Base-by-base conservation (phyloP, 2,329 filamentous ascomycete genomes). In the Cladosporium sp. region DNA sequence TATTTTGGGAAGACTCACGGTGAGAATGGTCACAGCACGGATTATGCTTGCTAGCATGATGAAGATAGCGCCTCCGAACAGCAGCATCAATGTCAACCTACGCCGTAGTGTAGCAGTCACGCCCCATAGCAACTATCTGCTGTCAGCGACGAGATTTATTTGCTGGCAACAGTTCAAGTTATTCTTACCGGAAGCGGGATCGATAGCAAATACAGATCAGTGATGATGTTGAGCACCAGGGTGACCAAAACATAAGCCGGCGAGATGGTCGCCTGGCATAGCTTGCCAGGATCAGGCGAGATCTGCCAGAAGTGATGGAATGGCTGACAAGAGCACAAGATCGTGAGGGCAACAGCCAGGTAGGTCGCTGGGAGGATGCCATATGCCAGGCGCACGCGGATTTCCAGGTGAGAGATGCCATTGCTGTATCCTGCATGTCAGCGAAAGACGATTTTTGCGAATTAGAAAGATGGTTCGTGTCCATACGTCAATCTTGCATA, bases 241-340 rank as follows among this genome's bases (percentile, higher is more conserved):
- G 49, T 48, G 3, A 34, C 30, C 46, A 61, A 18, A 4, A 53
- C 46, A 51, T 61, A 61, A n/a, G 46, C 58, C 7, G 58, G 58
- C 23, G 58, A 61, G 21, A 51, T 53, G 11, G 58, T 61, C 46
- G 58, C 26, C n/a, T 36, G 58, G 28, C 58, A 61, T 21, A 61
- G n/a, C 4, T 32, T 61, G n/a, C 58, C 58, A 11, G 58, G 58
- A 14, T 61, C 58, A 18, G 58, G 58, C n/a, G 10, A 51, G 10
- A 61, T 46, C 46, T 61, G 43, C 58, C 58, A 61, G 46, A 61
- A 61, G 5, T 61, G 58, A 21, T 61, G 18, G 46, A 61, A 61
- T 0, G 58, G 58, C 43, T 61, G 58, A n/a, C 58, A 61, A 2
- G 58, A 61, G 3, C 43, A 51, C 2, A 61, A 18, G 11, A 61